Evolutionary conservation across 768 basidiomycete genomes (phyloP), one percentile per base, ranked within the genome.

Genomic region (Lactarius evosmus): DNA sequence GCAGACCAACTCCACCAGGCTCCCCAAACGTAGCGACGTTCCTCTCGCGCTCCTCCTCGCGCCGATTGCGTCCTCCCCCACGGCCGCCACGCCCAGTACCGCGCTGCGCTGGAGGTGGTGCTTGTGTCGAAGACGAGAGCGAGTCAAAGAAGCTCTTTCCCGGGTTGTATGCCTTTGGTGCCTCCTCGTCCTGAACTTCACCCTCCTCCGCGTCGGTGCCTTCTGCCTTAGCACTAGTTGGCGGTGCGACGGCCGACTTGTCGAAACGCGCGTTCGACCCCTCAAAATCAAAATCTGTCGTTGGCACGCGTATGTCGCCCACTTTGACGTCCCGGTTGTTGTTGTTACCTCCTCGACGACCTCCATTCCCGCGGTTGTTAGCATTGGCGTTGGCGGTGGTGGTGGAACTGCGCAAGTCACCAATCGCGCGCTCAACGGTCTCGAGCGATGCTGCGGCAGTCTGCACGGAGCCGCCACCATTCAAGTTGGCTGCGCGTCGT

Each of bases 11-110:
- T 54, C 88, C 88, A 12, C 90, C 90, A 8, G 91, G 85, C 72
- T 93, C 91, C 3, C 91, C 92, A 79, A 94, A 94, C 8, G 91
- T 93, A 33, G 88, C 88, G 9, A 93, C 85, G 69, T 93, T 93
- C 74, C 83, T 85, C 74, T 91, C 89, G 64, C 91, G 75, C 72
- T 93, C 91, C 69, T 93, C 92, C 69, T 93, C 91, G 50, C 91
- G 76, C 69, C 91, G 80, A 68, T 84, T 89, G 58, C 87, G 78
- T 1, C 86, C 90, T 0, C 75, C 80, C 5, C 81, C 79, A 17
- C 81, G 75, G 0, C 80, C 71, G 0, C 81, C 79, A 11, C 80
- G 76, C 0, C 80, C 77, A 2, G 80, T 76, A 14, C 80, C 74
- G 17, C 79, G 78, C 30, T 78, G 72, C 22, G 68, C 53, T 1